Conservation (phyloP, 495 filamentous ascomycete species). For the Penicillium robsamsonii region DNA sequence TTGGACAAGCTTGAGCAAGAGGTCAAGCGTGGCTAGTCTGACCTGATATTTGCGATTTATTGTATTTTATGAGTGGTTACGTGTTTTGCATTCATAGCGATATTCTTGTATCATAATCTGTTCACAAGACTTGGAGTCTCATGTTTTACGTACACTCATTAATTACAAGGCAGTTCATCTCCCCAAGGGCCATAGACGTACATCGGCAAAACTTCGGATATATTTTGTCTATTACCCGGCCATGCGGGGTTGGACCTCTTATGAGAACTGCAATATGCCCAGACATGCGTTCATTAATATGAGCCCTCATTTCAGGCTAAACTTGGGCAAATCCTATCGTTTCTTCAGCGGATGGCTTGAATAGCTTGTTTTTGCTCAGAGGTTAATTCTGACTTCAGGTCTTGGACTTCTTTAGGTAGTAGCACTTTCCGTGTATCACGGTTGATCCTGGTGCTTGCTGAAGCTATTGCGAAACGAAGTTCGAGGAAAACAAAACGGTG, state of each 20-base stretch:
- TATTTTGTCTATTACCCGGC: neutral
- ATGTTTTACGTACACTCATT: neutral
- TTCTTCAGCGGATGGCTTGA: conserved; percentile 1
- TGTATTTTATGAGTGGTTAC: conserved; percentile 9
- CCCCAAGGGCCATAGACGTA: neutral
- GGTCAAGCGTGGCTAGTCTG: conserved; percentile 22
- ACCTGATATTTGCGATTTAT: neutral
- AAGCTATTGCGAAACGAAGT: neutral
- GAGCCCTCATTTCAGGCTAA: neutral
- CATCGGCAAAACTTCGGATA: neutral
- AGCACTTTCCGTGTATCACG: neutral
- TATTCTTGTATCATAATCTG: conserved; percentile 7
- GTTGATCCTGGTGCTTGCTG: neutral
- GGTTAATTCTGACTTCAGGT: neutral
- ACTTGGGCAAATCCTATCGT: neutral
- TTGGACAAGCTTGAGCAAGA: conserved; percentile 50
- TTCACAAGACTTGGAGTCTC: neutral
- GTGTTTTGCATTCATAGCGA: conserved; percentile 10
- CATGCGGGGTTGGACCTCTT: neutral
- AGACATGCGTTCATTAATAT: neutral
- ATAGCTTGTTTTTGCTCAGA: neutral
- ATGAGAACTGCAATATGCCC: neutral
- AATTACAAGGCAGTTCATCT: neutral
- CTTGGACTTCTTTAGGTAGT: neutral
- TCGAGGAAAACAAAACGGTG: too few relatives aligned